phyloP scores from a whole-genome alignment of 306 rosid genomes.

The Acacia crassicarpa region DNA sequence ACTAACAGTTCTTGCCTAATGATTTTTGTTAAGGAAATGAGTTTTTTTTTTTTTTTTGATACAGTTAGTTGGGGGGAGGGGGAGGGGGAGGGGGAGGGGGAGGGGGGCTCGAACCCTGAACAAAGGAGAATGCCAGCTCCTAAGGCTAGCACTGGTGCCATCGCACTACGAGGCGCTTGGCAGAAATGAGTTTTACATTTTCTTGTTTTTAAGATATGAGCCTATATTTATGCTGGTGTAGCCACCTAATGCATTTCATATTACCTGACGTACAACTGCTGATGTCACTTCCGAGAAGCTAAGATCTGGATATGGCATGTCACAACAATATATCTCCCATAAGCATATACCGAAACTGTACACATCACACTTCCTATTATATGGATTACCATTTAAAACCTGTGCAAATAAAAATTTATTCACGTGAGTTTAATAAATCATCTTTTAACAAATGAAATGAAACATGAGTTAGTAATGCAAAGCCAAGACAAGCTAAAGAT shows the following conservation, averaged over 20 bases:
- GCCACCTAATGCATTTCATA: constrained; percentile 18
- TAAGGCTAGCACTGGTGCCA: too few relatives aligned
- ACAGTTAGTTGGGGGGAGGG: too few relatives aligned
- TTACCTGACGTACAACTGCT: constrained; percentile 91
- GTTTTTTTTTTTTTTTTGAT: too few relatives aligned
- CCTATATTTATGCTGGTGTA: constrained; percentile 10
- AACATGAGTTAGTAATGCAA: constrained; percentile 3
- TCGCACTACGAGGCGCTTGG: too few relatives aligned
- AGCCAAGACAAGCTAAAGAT: not conserved
- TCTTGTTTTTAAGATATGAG: not conserved
- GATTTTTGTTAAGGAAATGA: not conserved
- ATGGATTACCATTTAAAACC: constrained; percentile 96
- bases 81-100: too few relatives aligned
- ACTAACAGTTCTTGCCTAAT: not conserved
- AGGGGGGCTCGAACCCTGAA: too few relatives aligned
- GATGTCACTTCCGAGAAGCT: constrained; percentile 97
- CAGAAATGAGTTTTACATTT: not conserved
- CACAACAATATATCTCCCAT: constrained; percentile 99
- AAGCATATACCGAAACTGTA: constrained; percentile 94
- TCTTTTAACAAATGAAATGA: constrained; percentile 17
- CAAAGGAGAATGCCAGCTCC: too few relatives aligned
- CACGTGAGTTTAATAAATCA: constrained; percentile 29
- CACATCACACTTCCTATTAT: constrained; percentile 94
- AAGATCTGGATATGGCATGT: constrained; percentile 98
- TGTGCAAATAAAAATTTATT: constrained; percentile 44